phyloP scores from a whole-genome alignment of 2,329 filamentous ascomycete species.

The Talaromyces verruculosus region DNA sequence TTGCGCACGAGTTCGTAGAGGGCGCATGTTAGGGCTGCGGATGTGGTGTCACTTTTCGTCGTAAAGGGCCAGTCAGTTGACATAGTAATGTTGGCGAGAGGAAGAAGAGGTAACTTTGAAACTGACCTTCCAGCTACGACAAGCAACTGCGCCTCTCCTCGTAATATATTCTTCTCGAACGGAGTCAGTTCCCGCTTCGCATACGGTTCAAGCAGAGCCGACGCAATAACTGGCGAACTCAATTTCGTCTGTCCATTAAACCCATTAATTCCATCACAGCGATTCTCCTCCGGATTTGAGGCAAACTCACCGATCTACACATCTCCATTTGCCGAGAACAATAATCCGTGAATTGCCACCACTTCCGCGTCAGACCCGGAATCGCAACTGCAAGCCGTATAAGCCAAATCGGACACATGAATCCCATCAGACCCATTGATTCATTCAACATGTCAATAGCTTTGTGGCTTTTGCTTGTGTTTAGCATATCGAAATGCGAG shows the following conservation, averaged over 20 bases:
- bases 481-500: constrained; percentile 28
- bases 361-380: constrained; percentile 34
- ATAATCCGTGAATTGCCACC: constrained; percentile 37
- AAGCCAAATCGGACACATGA: constrained; percentile 33
- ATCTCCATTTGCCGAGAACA: constrained; percentile 34
- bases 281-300: no score
- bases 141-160: constrained; percentile 30
- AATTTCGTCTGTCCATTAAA: constrained; percentile 18
- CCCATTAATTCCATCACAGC: background rate
- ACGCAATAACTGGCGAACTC: constrained; percentile 27
- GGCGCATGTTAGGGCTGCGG: constrained; percentile 40
- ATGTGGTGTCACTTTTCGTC: constrained; percentile 36
- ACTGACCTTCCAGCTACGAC: constrained; percentile 30
- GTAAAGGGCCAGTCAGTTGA: background rate
- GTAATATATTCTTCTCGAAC: constrained; percentile 26
- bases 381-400: constrained; percentile 33
- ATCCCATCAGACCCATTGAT: constrained; percentile 27
- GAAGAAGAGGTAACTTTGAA: background rate
- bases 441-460: constrained; percentile 40
- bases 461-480: constrained; percentile 8
- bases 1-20: constrained; percentile 42
- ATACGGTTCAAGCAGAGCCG: constrained; percentile 28
- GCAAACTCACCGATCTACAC: constrained; percentile 25
- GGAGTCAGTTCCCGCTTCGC: constrained; percentile 20
- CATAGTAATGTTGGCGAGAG: background rate